phyloP scores from a whole-genome alignment of 495 filamentous ascomycete genomes.

The Penicillium turbatum region DNA sequence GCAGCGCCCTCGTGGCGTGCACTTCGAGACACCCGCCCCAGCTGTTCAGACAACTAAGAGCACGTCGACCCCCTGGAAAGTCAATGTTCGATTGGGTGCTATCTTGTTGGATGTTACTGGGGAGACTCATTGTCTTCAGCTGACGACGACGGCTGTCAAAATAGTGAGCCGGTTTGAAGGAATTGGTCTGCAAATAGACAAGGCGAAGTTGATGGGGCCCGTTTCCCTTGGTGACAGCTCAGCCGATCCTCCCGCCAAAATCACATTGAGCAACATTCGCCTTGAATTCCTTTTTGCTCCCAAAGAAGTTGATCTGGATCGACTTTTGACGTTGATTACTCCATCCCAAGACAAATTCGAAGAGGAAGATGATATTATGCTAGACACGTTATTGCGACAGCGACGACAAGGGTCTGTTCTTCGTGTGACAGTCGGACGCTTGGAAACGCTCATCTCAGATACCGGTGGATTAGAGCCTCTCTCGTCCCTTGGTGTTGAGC shows the following conservation, averaged over 20 bases:
- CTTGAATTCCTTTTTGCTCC: conserved; percentile 72
- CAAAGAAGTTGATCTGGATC: conserved; percentile 73
- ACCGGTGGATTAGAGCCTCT: conserved; percentile 59
- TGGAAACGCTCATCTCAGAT: conserved; percentile 54
- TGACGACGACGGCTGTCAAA: conserved; percentile 77
- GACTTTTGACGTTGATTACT: conserved; percentile 78
- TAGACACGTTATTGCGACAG: conserved; percentile 89
- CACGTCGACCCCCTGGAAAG: conserved; percentile 54
- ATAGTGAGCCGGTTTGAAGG: conserved; percentile 66
- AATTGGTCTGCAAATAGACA: conserved; percentile 67
- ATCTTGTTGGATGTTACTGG: conserved; percentile 68
- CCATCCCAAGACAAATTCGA: conserved; percentile 92
- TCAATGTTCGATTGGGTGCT: conserved; percentile 73
- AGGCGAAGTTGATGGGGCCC: conserved; percentile 68
- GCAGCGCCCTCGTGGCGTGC: conserved; percentile 57
- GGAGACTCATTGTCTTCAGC: conserved; percentile 64
- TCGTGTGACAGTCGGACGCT: conserved; percentile 58
- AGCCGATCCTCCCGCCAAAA: conserved; percentile 46
- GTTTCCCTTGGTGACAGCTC: conserved; percentile 43
- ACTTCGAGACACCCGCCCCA: conserved; percentile 54
- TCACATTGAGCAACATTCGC: conserved; percentile 58
- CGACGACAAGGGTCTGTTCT: conserved; percentile 84
- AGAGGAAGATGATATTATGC: conserved; percentile 86
- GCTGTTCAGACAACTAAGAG: conserved; percentile 9
- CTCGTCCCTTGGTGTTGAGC: conserved; percentile 66